phyloP scores from a whole-genome alignment of 306 rosid species.

The Coriaria nepalensis region DNA sequence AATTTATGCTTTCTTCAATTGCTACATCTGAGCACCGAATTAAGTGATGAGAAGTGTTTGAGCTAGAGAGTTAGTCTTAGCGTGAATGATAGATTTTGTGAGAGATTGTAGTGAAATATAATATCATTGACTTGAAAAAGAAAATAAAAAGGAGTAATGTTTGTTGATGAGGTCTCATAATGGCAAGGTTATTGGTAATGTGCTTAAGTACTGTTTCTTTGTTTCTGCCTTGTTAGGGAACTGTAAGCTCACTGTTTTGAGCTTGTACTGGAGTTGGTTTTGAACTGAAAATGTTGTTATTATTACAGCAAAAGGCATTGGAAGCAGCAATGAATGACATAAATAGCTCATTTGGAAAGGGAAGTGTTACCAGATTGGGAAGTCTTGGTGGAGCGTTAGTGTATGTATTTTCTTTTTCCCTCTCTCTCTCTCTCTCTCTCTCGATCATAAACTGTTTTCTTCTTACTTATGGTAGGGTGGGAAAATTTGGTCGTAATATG shows the following conservation, averaged over 20 bases:
- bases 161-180: too few relatives aligned
- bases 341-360: slow-evolving; percentile 84
- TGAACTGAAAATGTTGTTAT: slow-evolving; percentile 19
- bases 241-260: slow-evolving; percentile 1
- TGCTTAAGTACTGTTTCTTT: too few relatives aligned
- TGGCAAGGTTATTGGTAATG: too few relatives aligned
- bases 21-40: neutral
- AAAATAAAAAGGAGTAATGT: neutral
- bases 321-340: slow-evolving; percentile 97
- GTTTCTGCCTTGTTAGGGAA: too few relatives aligned
- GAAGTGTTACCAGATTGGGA: slow-evolving; percentile 92
- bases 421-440: too few relatives aligned
- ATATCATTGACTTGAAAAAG: neutral
- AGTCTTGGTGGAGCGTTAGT: slow-evolving; percentile 99
- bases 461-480: neutral
- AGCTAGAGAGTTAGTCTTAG: too few relatives aligned
- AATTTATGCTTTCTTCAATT: slow-evolving; percentile 2
- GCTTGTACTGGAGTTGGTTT: slow-evolving; percentile 1
- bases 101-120: too few relatives aligned
- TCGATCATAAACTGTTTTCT: neutral
- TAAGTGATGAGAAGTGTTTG: too few relatives aligned
- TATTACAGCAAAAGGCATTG: slow-evolving; percentile 80
- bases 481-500: neutral
- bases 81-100: too few relatives aligned
- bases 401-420: slow-evolving; percentile 23